Base-by-base conservation (phyloP, 1,139 yeast species). In the Nadsonia commutata region DNA sequence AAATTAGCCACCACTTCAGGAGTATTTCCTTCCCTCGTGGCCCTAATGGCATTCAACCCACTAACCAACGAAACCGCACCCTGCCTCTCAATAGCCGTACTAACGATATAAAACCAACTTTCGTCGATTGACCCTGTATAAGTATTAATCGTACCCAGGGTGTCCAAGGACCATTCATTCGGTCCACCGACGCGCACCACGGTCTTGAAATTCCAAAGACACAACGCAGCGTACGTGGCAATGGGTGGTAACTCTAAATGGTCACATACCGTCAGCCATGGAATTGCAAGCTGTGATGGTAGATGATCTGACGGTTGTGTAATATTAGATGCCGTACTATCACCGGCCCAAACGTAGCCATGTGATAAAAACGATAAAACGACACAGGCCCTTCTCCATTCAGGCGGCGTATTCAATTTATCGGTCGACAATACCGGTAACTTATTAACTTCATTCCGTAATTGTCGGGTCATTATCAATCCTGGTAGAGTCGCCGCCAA, bases 41-140 rank as follows among this genome's bases (percentile, higher is more conserved):
- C 70, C 40, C 67, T 66, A 40, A 84, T 70, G 0, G 90, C 84
- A 20, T 71, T 71, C 39, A 80, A 54, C 3, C 88, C 88, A 22
- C 69, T 63, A 1, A 66, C 65, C 41, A 82, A 60, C 47, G 80
- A 72, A 21, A 74, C 70, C 0, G 93, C 86, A 31, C 95, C 95
- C 49, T 74, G 76, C 52, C 77, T 71, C 62, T 88, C 97, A 56
- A 88, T 83, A 50, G 76, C 84, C 1, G 86, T 90, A 54, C 93
- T 80, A 16, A 86, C 90, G 48, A 86, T 67, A 58, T 84, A 88
- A 59, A 88, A 88, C 97, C 97, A 88, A 51, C 84, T 74, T 60
- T 88, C 97, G 59, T 88, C 96, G 39, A 80, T 74, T 2, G 88
- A 75, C 1, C 96, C 97, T 0, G 97, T 85, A 57, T 80, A 88